Evolutionary conservation across 352 stramenopile species (phyloP).

Genomic region (Phytophthora quininea): DNA sequence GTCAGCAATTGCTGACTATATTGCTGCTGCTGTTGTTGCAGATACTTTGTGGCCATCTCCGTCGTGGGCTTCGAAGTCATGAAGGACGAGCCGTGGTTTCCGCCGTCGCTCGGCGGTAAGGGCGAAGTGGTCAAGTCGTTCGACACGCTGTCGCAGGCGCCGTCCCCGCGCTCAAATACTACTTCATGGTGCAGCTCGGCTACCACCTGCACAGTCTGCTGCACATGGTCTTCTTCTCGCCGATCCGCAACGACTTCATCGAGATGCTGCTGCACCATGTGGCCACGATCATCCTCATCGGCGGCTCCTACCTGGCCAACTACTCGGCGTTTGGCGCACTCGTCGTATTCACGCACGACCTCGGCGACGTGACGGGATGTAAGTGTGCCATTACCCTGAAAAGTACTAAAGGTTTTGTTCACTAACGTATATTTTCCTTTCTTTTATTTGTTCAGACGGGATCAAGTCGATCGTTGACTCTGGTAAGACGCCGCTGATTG

Average conservation of each 20-base stretch:
- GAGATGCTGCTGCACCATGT: conserved; percentile 68
- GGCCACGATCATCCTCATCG: conserved; percentile 60
- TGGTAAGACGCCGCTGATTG: conserved; percentile 34
- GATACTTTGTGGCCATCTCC: conserved; percentile 62
- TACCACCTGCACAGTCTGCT: conserved; percentile 63
- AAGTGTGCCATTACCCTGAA: too few relatives aligned
- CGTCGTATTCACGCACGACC: conserved; percentile 59
- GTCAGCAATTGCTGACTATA: conserved; percentile 1
- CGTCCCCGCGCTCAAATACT: conserved; percentile 45
- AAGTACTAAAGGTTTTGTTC: too few relatives aligned
- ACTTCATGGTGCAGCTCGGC: conserved; percentile 62
- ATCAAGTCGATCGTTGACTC: conserved; percentile 76
- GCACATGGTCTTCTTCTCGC: conserved; percentile 61
- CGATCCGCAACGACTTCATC: conserved; percentile 63
- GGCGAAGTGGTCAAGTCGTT: conserved; percentile 41
- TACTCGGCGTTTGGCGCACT: conserved; percentile 50
- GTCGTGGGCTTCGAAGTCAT: conserved; percentile 46
- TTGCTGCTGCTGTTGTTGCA: conserved; percentile 15
- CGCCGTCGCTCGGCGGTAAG: conserved; percentile 40
- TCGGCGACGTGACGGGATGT: conserved; percentile 60
- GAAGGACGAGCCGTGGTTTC: conserved; percentile 52
- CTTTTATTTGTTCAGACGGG: conserved; percentile 42
- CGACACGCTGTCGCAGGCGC: conserved; percentile 36
- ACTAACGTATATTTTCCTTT: too few relatives aligned
- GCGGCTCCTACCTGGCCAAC: conserved; percentile 50